Percentiles rank a stretch among this genome's conserved stretches.
Conservation (phyloP, 495 filamentous ascomycete species). For the Tuber umbilicatum region DNA sequence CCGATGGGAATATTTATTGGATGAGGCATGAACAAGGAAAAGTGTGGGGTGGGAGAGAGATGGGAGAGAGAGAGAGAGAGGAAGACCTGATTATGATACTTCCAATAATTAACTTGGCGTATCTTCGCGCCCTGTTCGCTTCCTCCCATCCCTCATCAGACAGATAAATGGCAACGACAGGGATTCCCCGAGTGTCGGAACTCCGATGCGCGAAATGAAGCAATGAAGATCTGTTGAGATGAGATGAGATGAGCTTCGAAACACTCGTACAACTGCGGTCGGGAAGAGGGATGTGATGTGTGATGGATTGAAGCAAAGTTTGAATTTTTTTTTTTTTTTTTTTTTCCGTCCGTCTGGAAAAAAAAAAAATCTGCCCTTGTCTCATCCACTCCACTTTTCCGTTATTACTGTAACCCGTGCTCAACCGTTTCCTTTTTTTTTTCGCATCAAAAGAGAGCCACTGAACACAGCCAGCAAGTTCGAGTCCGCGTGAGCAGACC, state of each 20-base stretch:
- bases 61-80: not conserved
- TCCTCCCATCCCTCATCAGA: not conserved
- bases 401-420: not conserved
- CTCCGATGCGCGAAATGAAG: constrained; percentile 28
- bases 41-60: not conserved
- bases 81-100: not conserved
- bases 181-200: not conserved
- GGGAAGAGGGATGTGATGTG: not conserved
- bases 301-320: not conserved
- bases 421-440: constrained; percentile 3
- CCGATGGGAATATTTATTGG: not conserved
- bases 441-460: not conserved
- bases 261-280: not conserved
- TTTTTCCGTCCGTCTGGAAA: not conserved
- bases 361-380: not conserved
- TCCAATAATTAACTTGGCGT: not conserved
- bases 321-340: not conserved
- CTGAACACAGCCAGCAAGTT: not conserved
- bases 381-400: not conserved
- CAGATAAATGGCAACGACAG: not conserved
- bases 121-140: not conserved
- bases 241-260: constrained; percentile 34
- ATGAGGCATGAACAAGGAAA: not conserved
- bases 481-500: not conserved
- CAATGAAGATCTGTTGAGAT: constrained; percentile 36